A percentile compares a stretch with the other conserved stretches of the same genome.
Conservation (phyloP, 495 filamentous ascomycete species). For the Aspergillus diversus region DNA sequence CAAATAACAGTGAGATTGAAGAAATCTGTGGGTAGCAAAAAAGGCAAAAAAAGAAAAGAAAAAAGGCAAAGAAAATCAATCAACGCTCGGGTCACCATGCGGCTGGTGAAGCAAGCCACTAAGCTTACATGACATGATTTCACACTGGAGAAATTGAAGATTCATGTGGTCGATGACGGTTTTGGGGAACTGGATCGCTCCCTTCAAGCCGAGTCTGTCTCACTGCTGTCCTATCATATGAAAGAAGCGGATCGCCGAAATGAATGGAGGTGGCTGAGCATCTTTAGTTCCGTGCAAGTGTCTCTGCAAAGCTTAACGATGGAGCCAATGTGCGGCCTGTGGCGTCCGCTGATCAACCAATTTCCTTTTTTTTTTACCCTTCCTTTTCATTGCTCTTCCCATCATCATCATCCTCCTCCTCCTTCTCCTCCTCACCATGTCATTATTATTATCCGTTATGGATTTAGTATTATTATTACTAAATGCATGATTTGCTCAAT, state of each 20-base stretch:
- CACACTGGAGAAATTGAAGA: neutral
- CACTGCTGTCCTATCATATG: conserved; percentile 12
- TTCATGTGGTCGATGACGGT: neutral
- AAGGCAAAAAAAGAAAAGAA: conserved; percentile 11
- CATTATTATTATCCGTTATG: neutral
- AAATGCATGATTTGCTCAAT: neutral
- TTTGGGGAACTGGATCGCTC: neutral
- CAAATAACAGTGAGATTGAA: neutral
- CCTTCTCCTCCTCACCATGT: neutral
- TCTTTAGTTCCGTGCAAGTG: conserved; percentile 4
- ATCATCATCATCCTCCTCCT: neutral
- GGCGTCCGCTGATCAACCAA: conserved; percentile 11
- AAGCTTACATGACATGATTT: conserved; percentile 5
- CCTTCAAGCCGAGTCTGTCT: neutral
- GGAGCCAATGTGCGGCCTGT: conserved; percentile 22
- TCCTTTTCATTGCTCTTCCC: neutral
- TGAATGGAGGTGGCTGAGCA: conserved; percentile 27
- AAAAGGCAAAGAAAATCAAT: conserved; percentile 8
- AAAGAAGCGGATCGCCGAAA: neutral
- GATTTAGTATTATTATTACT: neutral
- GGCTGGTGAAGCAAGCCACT: conserved; percentile 15
- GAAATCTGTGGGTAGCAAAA: neutral
- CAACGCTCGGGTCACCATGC: conserved; percentile 19
- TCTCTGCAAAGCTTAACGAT: conserved; percentile 17
- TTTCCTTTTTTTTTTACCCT: neutral